Percentiles rank a stretch among this genome's conserved stretches.
Conservation (phyloP, 2,329 filamentous ascomycete species). For the Fusarium compactum region DNA sequence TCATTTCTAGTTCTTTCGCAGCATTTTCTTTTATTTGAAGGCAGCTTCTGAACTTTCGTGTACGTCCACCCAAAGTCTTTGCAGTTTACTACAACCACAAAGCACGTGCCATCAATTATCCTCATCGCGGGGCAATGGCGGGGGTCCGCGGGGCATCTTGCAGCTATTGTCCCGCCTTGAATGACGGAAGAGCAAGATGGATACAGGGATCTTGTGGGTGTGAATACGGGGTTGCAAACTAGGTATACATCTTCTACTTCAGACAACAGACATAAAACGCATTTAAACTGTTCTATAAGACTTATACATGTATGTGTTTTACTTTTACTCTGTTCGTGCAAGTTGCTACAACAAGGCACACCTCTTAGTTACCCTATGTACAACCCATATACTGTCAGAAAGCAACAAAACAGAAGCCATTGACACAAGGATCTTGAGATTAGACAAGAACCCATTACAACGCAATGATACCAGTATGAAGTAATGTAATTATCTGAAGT, state of each 20-base stretch:
- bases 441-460: not conserved
- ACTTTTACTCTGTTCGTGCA: not conserved
- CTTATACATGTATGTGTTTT: not conserved
- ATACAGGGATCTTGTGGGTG: not conserved
- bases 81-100: not conserved
- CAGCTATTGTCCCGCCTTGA: not conserved
- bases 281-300: not conserved
- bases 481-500: not conserved
- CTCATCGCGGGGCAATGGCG: slow-evolving; percentile 3
- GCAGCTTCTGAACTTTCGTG: not conserved
- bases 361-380: not conserved
- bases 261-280: not conserved
- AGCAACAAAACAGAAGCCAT: not conserved
- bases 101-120: slow-evolving; percentile 4
- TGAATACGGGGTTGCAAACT: not conserved
- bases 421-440: not conserved
- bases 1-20: not conserved
- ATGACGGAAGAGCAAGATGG: not conserved
- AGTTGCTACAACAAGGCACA: not conserved
- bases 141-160: slow-evolving; percentile 3
- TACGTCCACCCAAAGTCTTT: not conserved
- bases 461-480: not conserved
- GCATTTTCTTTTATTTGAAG: not conserved
- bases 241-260: not conserved
- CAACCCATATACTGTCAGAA: not conserved